Conservation (phyloP, 768 basidiomycete species). For the Trametes cubensis region DNA sequence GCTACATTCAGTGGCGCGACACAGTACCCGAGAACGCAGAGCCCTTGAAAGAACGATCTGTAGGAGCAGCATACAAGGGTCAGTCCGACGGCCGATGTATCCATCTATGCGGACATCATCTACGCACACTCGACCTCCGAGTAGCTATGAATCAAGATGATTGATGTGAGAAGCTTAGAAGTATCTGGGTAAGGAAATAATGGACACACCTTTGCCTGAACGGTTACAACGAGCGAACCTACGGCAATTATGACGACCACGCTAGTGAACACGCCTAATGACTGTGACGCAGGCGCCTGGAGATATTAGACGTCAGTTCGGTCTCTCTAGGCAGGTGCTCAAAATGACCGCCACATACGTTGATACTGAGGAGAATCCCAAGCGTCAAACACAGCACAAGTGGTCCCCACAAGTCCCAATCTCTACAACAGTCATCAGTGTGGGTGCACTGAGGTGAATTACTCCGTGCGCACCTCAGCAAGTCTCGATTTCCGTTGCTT, state of each 20-base stretch:
- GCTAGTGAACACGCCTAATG: slow-evolving; percentile 87
- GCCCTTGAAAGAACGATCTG: slow-evolving; percentile 94
- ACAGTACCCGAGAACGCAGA: slow-evolving; percentile 95
- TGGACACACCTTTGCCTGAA: slow-evolving; percentile 85
- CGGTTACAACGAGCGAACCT: slow-evolving; percentile 87
- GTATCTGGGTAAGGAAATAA: neutral
- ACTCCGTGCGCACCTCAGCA: slow-evolving; percentile 58
- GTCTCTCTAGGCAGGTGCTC: too few relatives aligned
- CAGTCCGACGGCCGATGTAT: neutral
- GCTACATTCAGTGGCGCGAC: slow-evolving; percentile 92
- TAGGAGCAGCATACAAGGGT: neutral
- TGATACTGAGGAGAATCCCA: slow-evolving; percentile 83
- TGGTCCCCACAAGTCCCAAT: slow-evolving; percentile 99
- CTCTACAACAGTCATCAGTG: slow-evolving; percentile 46
- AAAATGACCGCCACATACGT: slow-evolving; percentile 47
- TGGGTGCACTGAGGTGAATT: neutral
- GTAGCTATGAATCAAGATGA: slow-evolving; percentile 47
- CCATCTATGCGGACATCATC: neutral
- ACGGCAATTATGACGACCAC: slow-evolving; percentile 93
- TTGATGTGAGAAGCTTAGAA: slow-evolving; percentile 4
- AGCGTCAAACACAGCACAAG: slow-evolving; percentile 79
- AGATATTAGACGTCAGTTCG: neutral
- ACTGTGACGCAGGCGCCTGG: slow-evolving; percentile 82
- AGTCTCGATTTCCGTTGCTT: slow-evolving; percentile 72
- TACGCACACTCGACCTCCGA: slow-evolving; percentile 80